Base-by-base conservation (phyloP, 805 yeast species). In the Dipodascus geniculatus region DNA sequence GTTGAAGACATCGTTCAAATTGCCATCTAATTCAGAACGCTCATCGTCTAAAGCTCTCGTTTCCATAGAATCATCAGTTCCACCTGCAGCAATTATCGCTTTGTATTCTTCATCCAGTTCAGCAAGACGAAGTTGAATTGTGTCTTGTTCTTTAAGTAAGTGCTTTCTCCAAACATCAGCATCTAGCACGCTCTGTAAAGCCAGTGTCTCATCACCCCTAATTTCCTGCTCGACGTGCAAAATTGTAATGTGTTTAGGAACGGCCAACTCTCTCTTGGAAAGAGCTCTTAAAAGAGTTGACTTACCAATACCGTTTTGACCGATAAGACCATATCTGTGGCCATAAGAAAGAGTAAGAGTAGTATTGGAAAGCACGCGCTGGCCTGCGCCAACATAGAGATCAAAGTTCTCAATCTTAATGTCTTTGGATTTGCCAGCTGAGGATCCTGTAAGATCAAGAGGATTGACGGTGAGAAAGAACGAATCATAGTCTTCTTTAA, bases 111-210 rank as follows among this genome's bases (percentile, higher is more conserved):
- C 70, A 57, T 87, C 93, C 57, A 93, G 83, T 61, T 85, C 95
- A 42, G 70, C 73, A 31, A 93, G 73, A 66, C 96, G 78, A 56
- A 82, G 87, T 56, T 82, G 80, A 44, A 70, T 61, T 2, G 61
- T 61, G 35, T 69, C 64, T 69, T 90, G 95, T 67, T 93, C 98
- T 49, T 72, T 71, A 33, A 93, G 66, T 53, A 93, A 73, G 61
- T 84, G 88, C 70, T 95, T 93, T 69, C 99, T 79, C 99, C 99
- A 93, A 47, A 93, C 99, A 72, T 93, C 99, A 1, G 99, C 99
- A 71, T 93, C 99, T 59, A 93, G 74, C n/a, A 93, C 99, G 58
- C 96, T 85, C 68, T 91, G 96, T 53, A 93, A 68, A 1, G 97
- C 99, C 8, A 82, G 68, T 1, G 87, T 85, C 51, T 90, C 97